phyloP scores from a whole-genome alignment of 1,284 basidiomycete genomes.

The Microstroma glucosiphilum region DNA sequence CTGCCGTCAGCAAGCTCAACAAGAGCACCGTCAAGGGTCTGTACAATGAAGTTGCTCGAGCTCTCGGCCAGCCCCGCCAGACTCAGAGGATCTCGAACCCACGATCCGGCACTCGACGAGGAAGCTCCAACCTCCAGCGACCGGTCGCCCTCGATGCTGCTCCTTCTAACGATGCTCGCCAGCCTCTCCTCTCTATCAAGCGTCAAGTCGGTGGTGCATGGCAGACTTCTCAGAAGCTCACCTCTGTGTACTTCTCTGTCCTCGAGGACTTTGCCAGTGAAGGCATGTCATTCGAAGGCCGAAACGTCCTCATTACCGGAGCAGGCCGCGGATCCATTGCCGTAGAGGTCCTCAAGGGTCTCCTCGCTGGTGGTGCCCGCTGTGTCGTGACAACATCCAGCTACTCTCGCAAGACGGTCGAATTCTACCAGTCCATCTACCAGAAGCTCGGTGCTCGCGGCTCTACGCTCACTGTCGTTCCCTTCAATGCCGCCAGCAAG shows the following conservation, averaged over 20 bases:
- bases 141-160: slow-evolving; percentile 63
- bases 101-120: slow-evolving; percentile 31
- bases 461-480: slow-evolving; percentile 90
- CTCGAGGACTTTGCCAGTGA: slow-evolving; percentile 96
- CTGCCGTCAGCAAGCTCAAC: slow-evolving; percentile 90
- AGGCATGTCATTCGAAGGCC: slow-evolving; percentile 95
- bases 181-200: slow-evolving; percentile 91
- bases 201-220: slow-evolving; percentile 91
- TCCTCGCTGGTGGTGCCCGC: slow-evolving; percentile 89
- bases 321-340: slow-evolving; percentile 97
- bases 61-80: slow-evolving; percentile 58
- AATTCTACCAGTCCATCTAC: slow-evolving; percentile 97
- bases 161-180: slow-evolving; percentile 51
- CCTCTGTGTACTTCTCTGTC: slow-evolving; percentile 73
- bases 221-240: slow-evolving; percentile 95
- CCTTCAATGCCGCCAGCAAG: slow-evolving; percentile 96
- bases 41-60: slow-evolving; percentile 84
- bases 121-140: slow-evolving; percentile 51
- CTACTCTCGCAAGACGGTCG: slow-evolving; percentile 64
- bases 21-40: slow-evolving; percentile 94
- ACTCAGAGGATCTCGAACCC: slow-evolving; percentile 16
- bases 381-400: slow-evolving; percentile 86
- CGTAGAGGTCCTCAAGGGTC: slow-evolving; percentile 91
- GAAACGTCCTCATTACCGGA: slow-evolving; percentile 94
- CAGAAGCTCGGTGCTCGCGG: slow-evolving; percentile 90